Percentiles rank a stretch among this genome's conserved stretches.
Conservation (phyloP, 352 stramenopile genomes). For the Globisporangium cederbergense region DNA sequence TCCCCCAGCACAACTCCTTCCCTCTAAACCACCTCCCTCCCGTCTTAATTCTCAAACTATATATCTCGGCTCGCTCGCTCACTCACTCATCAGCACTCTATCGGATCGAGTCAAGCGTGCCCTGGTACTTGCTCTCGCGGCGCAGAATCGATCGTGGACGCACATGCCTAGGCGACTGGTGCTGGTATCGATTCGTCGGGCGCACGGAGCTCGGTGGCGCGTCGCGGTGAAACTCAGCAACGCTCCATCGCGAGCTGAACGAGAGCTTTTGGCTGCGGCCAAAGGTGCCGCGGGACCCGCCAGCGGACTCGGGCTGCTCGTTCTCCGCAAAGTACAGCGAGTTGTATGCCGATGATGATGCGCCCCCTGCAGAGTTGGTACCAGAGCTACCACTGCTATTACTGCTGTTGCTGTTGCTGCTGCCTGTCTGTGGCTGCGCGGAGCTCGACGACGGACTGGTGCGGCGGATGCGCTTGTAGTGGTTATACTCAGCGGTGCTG, state of each 20-base stretch:
- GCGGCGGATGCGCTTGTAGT: constrained; percentile 33
- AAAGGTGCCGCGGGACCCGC: constrained; percentile 50
- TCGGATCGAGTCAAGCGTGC: neutral
- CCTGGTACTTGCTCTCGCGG: constrained; percentile 3
- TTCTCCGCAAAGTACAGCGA: constrained; percentile 6
- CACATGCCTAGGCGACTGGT: constrained; percentile 20
- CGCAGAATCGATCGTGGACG: constrained; percentile 16
- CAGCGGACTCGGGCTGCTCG: constrained; percentile 38
- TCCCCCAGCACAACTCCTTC: neutral
- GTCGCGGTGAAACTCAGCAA: constrained; percentile 48
- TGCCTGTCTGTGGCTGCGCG: neutral
- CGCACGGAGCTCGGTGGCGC: constrained; percentile 27
- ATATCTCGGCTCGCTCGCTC: too few relatives aligned
- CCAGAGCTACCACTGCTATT: neutral
- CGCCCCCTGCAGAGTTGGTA: neutral
- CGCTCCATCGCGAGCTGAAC: constrained; percentile 58
- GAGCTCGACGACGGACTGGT: neutral
- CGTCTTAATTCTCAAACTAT: too few relatives aligned
- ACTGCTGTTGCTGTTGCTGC: neutral
- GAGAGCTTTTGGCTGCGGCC: constrained; percentile 51
- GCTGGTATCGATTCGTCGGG: constrained; percentile 23
- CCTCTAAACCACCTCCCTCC: too few relatives aligned
- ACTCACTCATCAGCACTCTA: neutral
- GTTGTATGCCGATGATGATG: neutral
- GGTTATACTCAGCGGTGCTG: constrained; percentile 39